These are phyloP conservation scores for Mucor racemosus DNA, from an alignment of 371 early-diverging fungal species.

Conservation along the genomic window DNA sequence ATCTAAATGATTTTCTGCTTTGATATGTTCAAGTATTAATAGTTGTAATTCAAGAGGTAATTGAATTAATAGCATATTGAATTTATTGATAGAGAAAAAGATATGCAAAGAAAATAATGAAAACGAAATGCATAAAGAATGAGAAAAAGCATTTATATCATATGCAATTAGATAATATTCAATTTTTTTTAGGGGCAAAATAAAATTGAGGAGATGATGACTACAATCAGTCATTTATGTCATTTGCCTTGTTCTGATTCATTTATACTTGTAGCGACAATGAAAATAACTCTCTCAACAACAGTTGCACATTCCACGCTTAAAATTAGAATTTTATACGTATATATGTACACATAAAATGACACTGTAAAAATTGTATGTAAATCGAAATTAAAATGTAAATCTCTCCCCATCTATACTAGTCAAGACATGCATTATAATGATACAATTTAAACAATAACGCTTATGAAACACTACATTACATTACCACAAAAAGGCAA, in stretches of 20 bases:
- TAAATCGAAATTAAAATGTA: too few species aligned
- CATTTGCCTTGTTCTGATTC: slow-evolving; percentile 5
- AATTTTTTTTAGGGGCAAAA: slow-evolving; percentile 5
- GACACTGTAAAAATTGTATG: not conserved
- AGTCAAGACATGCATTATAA: not conserved
- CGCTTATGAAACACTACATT: slow-evolving; percentile 1
- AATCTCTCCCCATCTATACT: too few species aligned
- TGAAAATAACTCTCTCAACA: not conserved
- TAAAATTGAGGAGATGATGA: slow-evolving; percentile 1
- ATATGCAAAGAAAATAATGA: not conserved
- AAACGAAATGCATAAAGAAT: not conserved
- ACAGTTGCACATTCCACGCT: not conserved
- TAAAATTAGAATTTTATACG: not conserved
- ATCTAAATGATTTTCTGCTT: slow-evolving; percentile 31
- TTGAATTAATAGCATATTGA: slow-evolving; percentile 17
- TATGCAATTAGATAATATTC: not conserved
- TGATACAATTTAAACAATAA: not conserved
- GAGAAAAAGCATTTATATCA: slow-evolving; percentile 15
- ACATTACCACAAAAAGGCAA: not conserved
- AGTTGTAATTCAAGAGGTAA: slow-evolving; percentile 39
- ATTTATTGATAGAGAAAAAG: slow-evolving; percentile 8
- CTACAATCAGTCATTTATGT: slow-evolving; percentile 7
- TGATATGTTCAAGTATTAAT: slow-evolving; percentile 27
- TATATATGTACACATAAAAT: not conserved
- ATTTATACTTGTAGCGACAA: not conserved